Percentiles rank a stretch among this genome's conserved stretches.
phyloP scores from a whole-genome alignment of 495 filamentous ascomycete genomes.

The Penicillium mononematosum region DNA sequence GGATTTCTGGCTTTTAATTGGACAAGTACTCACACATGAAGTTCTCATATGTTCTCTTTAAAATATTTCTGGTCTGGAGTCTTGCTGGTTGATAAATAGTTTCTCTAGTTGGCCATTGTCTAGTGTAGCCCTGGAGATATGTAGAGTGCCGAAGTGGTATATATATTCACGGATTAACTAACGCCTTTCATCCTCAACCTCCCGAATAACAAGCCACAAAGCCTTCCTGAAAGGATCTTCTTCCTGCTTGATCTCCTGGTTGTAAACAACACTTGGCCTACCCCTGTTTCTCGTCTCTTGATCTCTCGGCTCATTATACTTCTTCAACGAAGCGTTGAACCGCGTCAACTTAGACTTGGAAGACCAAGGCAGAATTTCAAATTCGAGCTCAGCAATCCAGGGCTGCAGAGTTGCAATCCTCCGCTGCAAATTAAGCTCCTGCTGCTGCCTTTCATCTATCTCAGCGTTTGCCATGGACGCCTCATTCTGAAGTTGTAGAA shows the following conservation, averaged over 20 bases:
- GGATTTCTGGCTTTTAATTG: background rate
- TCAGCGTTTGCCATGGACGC: background rate
- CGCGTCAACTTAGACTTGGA: constrained; percentile 26
- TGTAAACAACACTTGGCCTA: background rate
- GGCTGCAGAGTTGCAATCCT: constrained; percentile 19
- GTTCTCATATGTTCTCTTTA: background rate
- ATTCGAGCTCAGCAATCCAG: constrained; percentile 31
- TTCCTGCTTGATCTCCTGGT: background rate
- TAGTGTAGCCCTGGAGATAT: no score
- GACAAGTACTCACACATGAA: background rate
- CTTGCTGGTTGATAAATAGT: background rate
- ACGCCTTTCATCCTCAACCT: background rate
- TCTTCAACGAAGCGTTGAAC: constrained; percentile 32
- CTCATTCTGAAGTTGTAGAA: constrained; percentile 19
- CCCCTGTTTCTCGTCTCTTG: background rate
- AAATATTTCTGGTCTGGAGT: background rate
- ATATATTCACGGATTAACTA: background rate
- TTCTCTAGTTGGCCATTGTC: background rate
- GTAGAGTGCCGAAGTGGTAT: background rate
- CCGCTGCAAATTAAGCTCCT: constrained; percentile 22
- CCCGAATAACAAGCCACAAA: constrained; percentile 14
- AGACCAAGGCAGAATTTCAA: constrained; percentile 29
- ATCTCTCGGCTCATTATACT: constrained; percentile 15
- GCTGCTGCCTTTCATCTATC: background rate
- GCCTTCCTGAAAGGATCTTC: constrained; percentile 8